These are phyloP conservation scores for Umbilicus rupestris DNA, from an alignment of 164 flowering plant species.

Conservation along the genomic window DNA sequence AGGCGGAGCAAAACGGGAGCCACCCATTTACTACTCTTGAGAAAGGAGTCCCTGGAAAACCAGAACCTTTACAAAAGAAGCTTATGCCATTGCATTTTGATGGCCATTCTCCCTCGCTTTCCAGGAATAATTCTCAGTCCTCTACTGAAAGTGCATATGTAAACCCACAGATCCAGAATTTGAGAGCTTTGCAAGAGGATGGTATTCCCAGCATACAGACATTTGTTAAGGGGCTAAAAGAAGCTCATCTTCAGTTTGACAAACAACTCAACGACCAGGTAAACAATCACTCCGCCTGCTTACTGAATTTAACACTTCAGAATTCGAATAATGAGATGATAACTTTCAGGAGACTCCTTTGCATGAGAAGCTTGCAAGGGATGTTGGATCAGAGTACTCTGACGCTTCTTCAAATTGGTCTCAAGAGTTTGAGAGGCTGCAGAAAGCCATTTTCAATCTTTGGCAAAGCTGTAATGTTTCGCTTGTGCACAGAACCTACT, in stretches of 20 bases:
- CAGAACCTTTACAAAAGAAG: constrained; percentile 23
- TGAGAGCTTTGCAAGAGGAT: constrained; percentile 33
- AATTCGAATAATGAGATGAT: background rate
- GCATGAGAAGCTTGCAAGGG: constrained; percentile 26
- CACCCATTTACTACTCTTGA: constrained; percentile 42
- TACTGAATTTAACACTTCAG: background rate
- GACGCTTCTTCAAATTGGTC: constrained; percentile 45
- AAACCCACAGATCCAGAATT: constrained; percentile 20
- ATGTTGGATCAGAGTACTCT: constrained; percentile 32
- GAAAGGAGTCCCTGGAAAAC: constrained; percentile 42
- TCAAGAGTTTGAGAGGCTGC: constrained; percentile 41
- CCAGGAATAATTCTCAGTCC: constrained; percentile 40
- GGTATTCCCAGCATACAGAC: constrained; percentile 67
- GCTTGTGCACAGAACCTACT: constrained; percentile 61
- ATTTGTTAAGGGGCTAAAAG: constrained; percentile 74
- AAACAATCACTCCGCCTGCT: constrained; percentile 2
- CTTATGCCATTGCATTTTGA: constrained; percentile 23
- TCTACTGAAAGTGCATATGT: constrained; percentile 31
- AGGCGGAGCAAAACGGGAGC: constrained; percentile 19
- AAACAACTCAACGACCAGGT: constrained; percentile 59
- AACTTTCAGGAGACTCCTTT: constrained; percentile 3
- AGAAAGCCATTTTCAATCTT: constrained; percentile 35
- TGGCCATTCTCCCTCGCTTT: constrained; percentile 16
- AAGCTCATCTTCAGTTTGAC: constrained; percentile 59
- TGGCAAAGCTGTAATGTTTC: constrained; percentile 59